Evolutionary conservation across 176 grass and related monocot genomes (phyloP), one percentile per base, ranked within the genome.

Genomic region (Dendrocalamus sinicus): DNA sequence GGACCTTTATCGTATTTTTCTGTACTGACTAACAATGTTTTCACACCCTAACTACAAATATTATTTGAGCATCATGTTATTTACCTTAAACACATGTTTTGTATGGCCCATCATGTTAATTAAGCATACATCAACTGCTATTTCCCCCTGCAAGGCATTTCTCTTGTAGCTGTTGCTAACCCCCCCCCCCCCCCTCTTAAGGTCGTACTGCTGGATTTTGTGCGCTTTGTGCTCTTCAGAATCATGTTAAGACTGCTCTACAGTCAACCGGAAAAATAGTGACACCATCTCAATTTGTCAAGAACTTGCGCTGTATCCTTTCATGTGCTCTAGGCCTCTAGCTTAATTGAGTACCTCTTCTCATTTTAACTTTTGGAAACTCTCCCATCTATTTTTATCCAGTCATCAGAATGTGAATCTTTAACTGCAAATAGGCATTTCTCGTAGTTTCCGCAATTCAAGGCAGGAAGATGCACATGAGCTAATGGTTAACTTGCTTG

Each of bases 391-490:
- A 67, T 79, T 70, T 70, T 58, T 63, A 70, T 70, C 15, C 12
- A 6, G 59, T 1, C 3, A 75, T 62, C 23, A 87, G 8, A 63
- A 76, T 80, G 61, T 12, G 44, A 86, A 65, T 88, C 89, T 63
- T 91, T 91, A 54, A 91, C 85, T 63, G 2, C 76, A 76, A 57
- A 84, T 76, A 98, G 93, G 96, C 79, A 88, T 99, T 76, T 99
- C 96, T 69, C 96, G 93, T 24, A 91, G 88, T 88, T 99, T 99
- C 74, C 90, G 90, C 47, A 96, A 94, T 86, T 94, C 85, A 1
- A 95, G 96, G 77, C 96, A 99, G 77, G 96, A 96, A 88, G 96
- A 99, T 91, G 96, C 93, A 64, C 96, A 99, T 30, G 96, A 99
- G 32, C 91, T 96, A 75, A 99, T 99, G 96, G 92, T 99, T 89